phyloP scores from a whole-genome alignment of 169 alveolate genomes.

The Cryptosporidium andersoni region DNA sequence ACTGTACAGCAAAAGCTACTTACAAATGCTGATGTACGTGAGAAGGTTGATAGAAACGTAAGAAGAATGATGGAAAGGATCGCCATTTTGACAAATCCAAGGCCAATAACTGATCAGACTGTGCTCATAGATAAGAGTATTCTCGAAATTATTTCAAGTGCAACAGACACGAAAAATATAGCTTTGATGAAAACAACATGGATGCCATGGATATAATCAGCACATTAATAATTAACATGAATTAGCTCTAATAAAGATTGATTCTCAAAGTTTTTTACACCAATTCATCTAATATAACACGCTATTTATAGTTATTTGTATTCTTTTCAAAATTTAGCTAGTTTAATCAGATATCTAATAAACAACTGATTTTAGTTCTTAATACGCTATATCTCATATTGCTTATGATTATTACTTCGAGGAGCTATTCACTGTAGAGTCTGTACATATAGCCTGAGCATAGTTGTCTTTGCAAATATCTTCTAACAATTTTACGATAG shows the following conservation, averaged over 20 bases:
- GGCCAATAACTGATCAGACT: constrained; percentile 16
- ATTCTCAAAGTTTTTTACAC: background rate
- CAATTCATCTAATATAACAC: background rate
- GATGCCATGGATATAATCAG: constrained; percentile 59
- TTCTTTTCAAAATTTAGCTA: background rate
- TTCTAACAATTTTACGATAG: constrained; percentile 28
- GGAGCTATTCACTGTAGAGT: background rate
- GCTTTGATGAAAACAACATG: constrained; percentile 66
- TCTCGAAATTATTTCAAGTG: constrained; percentile 44
- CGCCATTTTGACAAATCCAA: constrained; percentile 59
- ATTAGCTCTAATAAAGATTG: background rate
- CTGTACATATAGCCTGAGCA: constrained; percentile 51
- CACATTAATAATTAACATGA: background rate
- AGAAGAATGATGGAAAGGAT: constrained; percentile 69
- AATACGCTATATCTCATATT: background rate
- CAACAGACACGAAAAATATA: constrained; percentile 33
- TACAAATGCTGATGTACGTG: constrained; percentile 55
- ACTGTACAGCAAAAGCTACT: constrained; percentile 19
- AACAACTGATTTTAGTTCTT: background rate
- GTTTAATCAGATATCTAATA: background rate
- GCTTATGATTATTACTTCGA: background rate
- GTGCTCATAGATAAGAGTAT: constrained; percentile 32
- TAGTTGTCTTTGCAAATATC: constrained; percentile 61
- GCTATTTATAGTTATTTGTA: background rate
- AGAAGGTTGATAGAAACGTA: constrained; percentile 63